These are phyloP conservation scores for Globisporangium cylindrosporum DNA, from an alignment of 352 stramenopile genomes.

Conservation along the genomic window DNA sequence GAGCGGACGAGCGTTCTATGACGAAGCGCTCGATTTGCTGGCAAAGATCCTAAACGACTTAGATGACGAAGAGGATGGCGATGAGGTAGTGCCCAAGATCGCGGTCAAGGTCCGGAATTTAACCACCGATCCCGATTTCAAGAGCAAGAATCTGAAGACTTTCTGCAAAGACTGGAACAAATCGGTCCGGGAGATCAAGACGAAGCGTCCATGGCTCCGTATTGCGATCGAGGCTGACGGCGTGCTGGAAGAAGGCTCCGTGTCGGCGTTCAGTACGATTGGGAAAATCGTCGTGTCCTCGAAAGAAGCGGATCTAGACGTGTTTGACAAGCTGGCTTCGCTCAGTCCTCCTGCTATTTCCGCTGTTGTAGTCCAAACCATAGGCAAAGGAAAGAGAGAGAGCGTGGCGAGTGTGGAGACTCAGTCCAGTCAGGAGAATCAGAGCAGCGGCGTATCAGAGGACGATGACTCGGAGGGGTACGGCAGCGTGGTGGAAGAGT, in stretches of 20 bases:
- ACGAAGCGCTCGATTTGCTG: slow-evolving; percentile 13
- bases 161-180: slow-evolving; percentile 15
- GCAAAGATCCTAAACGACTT: background rate
- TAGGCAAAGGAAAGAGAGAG: background rate
- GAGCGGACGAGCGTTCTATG: slow-evolving; percentile 12
- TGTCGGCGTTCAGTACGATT: slow-evolving; percentile 17
- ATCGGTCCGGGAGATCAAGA: slow-evolving; percentile 1
- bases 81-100: background rate
- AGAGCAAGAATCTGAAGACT: slow-evolving; percentile 4
- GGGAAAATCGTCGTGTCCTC: slow-evolving; percentile 5
- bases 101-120: slow-evolving; percentile 13
- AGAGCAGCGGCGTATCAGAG: background rate
- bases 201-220: slow-evolving; percentile 3
- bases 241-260: slow-evolving; percentile 7
- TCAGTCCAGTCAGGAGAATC: background rate
- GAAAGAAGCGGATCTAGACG: background rate
- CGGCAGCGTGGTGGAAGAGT: slow-evolving; percentile 8
- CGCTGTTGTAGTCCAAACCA: background rate
- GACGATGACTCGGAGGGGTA: slow-evolving; percentile 12
- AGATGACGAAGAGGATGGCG: background rate
- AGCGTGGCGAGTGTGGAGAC: background rate
- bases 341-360: background rate
- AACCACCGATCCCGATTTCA: slow-evolving; percentile 11
- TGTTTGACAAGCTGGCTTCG: slow-evolving; percentile 4
- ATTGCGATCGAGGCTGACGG: slow-evolving; percentile 11